Evolutionary conservation across 2,329 filamentous ascomycete species (phyloP).

Genomic region (Penicillium oxalicum): DNA sequence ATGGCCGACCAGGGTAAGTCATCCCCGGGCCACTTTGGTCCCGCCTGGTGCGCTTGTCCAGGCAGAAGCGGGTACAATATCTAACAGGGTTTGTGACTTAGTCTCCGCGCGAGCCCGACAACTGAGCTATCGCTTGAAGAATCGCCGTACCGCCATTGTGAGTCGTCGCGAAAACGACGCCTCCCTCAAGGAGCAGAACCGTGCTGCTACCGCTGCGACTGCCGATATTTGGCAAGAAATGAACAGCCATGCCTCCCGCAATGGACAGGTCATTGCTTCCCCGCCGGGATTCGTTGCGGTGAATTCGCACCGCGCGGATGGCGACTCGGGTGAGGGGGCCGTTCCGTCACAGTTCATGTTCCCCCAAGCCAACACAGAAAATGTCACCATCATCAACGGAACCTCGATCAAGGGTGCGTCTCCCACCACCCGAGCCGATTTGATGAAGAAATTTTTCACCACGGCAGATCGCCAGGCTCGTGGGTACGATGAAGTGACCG

Average conservation of each 20-base stretch:
- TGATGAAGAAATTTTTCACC: slow-evolving; percentile 59
- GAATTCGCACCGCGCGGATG: slow-evolving; percentile 45
- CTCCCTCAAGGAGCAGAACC: slow-evolving; percentile 27
- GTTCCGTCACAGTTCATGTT: slow-evolving; percentile 36
- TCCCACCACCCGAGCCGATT: slow-evolving; percentile 52
- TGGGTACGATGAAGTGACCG: slow-evolving; percentile 29
- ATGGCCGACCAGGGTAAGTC: slow-evolving; percentile 67
- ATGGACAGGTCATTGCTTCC: slow-evolving; percentile 38
- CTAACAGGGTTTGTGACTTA: slow-evolving; percentile 20
- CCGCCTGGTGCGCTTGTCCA: neutral
- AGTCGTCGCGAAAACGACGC: slow-evolving; percentile 51
- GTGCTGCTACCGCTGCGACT: slow-evolving; percentile 24
- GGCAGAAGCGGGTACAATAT: neutral
- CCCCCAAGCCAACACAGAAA: slow-evolving; percentile 39
- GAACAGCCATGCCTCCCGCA: slow-evolving; percentile 26
- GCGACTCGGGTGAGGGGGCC: slow-evolving; percentile 29
- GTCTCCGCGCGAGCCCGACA: slow-evolving; percentile 67
- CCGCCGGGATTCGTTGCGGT: slow-evolving; percentile 54
- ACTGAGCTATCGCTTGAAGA: slow-evolving; percentile 73
- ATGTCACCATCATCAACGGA: slow-evolving; percentile 45
- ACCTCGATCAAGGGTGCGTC: slow-evolving; percentile 49
- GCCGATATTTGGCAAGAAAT: slow-evolving; percentile 36
- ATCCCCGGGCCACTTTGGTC: neutral
- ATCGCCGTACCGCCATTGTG: slow-evolving; percentile 66
- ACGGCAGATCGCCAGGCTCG: slow-evolving; percentile 49